Percentiles rank a stretch among this genome's conserved stretches.
Conservation (phyloP, 345 rosid genomes). For the Passiflora organensis region DNA sequence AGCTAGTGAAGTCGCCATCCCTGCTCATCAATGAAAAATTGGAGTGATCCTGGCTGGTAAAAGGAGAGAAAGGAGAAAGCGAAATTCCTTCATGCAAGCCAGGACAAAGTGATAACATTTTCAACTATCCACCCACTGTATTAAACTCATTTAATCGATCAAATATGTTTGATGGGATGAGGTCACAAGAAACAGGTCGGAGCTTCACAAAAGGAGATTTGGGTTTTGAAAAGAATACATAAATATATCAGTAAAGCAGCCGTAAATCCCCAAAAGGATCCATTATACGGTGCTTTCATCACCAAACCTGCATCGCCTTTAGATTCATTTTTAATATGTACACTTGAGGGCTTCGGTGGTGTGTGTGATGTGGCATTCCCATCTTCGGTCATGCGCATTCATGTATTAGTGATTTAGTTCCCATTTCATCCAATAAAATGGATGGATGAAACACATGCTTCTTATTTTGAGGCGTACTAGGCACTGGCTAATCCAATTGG, state of each 20-base stretch:
- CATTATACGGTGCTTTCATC: conserved; percentile 18
- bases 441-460: conserved; percentile 21
- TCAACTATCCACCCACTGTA: not conserved
- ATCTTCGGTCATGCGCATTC: conserved; percentile 25
- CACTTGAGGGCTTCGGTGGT: conserved; percentile 1
- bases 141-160: not conserved
- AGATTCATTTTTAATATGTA: not conserved
- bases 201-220: too few species aligned
- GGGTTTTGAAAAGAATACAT: too few species aligned
- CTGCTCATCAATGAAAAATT: too few species aligned
- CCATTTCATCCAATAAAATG: too few species aligned
- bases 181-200: not conserved
- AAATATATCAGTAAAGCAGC: too few species aligned
- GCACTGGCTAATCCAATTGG: conserved; percentile 1
- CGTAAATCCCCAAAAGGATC: conserved; percentile 8
- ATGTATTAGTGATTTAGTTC: conserved; percentile 23
- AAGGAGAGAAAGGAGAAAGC: not conserved
- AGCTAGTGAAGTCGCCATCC: too few species aligned
- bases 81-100: not conserved
- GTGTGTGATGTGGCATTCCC: conserved; percentile 27
- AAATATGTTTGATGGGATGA: not conserved
- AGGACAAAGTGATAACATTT: too few species aligned
- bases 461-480: too few species aligned
- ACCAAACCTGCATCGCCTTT: conserved; percentile 9
- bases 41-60: too few species aligned